Evolutionary conservation across 1,284 basidiomycete genomes (phyloP).

Genomic region (Fomes fomentarius): DNA sequence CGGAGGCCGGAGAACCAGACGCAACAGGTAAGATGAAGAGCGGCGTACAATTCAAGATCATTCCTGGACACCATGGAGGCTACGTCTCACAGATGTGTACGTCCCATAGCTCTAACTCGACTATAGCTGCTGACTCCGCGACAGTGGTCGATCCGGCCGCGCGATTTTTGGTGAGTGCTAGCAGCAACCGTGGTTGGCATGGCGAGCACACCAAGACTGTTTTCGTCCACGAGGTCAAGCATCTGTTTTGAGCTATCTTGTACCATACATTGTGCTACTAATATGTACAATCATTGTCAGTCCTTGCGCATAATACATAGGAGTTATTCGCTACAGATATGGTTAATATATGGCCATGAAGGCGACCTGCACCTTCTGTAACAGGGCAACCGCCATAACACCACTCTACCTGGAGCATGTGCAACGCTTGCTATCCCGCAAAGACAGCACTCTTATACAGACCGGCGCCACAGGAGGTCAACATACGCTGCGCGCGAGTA

Average conservation of each 20-base stretch:
- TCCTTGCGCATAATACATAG: too few relatives aligned
- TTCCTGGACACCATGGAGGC: slow-evolving; percentile 95
- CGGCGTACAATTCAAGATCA: slow-evolving; percentile 90
- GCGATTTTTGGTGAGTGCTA: slow-evolving; percentile 88
- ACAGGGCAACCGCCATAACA: too few relatives aligned
- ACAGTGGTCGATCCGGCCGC: slow-evolving; percentile 87
- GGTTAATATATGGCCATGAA: too few relatives aligned
- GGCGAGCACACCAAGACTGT: slow-evolving; percentile 89
- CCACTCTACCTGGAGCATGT: too few relatives aligned
- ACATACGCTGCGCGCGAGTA: slow-evolving; percentile 4
- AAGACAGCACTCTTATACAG: neutral
- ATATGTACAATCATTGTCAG: neutral
- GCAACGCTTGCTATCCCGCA: too few relatives aligned
- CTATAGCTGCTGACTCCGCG: slow-evolving; percentile 8
- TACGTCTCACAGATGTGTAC: slow-evolving; percentile 88
- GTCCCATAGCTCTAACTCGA: slow-evolving; percentile 2
- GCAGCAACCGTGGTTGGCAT: slow-evolving; percentile 95
- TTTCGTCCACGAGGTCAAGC: slow-evolving; percentile 88
- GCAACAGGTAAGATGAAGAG: slow-evolving; percentile 58
- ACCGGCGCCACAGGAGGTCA: slow-evolving; percentile 14
- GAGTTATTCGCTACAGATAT: too few relatives aligned
- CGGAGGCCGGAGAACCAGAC: slow-evolving; percentile 73
- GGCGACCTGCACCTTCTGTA: too few relatives aligned
- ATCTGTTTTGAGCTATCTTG: slow-evolving; percentile 33
- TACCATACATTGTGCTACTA: slow-evolving; percentile 1